Evolutionary conservation across 768 basidiomycete species (phyloP).

Genomic region (Mycena crocata): DNA sequence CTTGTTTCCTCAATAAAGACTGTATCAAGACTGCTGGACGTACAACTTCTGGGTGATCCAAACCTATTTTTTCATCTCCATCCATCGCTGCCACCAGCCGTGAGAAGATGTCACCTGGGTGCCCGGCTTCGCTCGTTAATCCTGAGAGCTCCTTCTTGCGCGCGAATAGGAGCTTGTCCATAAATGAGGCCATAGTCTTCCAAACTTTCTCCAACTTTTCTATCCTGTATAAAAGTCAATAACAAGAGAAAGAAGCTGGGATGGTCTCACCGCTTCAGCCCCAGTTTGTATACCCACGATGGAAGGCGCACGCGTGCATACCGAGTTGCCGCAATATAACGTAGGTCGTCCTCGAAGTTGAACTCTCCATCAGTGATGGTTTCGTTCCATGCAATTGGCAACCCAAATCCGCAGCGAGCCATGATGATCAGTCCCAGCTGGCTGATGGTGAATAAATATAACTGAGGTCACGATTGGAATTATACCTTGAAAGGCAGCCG

Average conservation of each 20-base stretch:
- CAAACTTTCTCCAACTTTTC: neutral
- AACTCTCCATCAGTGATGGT: neutral
- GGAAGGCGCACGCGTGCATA: neutral
- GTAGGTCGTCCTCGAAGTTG: neutral
- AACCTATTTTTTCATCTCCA: neutral
- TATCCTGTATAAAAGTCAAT: neutral
- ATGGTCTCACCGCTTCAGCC: neutral
- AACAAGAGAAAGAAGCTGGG: neutral
- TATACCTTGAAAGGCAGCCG: neutral
- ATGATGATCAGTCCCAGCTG: neutral
- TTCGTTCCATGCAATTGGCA: neutral
- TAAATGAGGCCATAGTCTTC: neutral
- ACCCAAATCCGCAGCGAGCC: neutral
- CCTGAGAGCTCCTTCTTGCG: neutral
- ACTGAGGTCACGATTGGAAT: neutral
- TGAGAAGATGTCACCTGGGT: neutral
- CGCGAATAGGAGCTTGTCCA: neutral
- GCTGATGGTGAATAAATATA: neutral
- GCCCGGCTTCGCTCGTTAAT: neutral
- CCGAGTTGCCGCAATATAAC: neutral
- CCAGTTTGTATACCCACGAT: neutral
- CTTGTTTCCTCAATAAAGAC: too few relatives aligned
- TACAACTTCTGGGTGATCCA: neutral
- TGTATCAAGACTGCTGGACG: neutral
- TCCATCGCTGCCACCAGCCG: neutral